These are phyloP conservation scores for Handroanthus guayacan DNA, from an alignment of 257 asterid genomes.

Conservation along the genomic window DNA sequence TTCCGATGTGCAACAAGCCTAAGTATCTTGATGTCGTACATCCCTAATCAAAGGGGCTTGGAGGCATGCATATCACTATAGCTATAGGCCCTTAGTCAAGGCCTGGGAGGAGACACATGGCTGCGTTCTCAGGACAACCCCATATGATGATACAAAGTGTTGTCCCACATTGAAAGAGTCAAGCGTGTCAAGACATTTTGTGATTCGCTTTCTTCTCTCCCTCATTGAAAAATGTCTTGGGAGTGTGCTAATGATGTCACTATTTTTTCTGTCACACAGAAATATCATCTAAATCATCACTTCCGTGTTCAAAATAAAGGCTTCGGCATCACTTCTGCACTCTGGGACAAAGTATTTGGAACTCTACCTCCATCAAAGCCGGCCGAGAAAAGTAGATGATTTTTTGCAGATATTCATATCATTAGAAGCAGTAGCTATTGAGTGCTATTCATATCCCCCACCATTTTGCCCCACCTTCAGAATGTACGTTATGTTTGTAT, in stretches of 20 bases:
- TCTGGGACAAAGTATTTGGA: constrained; percentile 91
- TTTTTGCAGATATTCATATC: background rate
- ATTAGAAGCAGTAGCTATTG: background rate
- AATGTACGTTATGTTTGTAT: constrained; percentile 2
- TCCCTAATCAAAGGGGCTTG: no score
- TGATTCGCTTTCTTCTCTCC: no score
- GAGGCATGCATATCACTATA: no score
- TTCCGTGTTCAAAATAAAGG: constrained; percentile 88
- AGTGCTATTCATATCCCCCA: constrained; percentile 11
- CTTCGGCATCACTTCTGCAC: constrained; percentile 84
- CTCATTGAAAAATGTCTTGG: no score
- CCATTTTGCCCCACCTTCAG: constrained; percentile 17
- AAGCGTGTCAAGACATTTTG: no score
- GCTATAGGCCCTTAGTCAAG: no score
- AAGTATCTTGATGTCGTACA: no score
- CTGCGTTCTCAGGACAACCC: no score
- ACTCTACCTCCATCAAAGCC: constrained; percentile 71
- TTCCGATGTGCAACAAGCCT: no score
- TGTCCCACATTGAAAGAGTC: no score
- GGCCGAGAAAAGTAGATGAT: constrained; percentile 58
- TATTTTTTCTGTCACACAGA: constrained; percentile 52
- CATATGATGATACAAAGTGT: no score
- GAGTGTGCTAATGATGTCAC: constrained; percentile 15
- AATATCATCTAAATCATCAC: constrained; percentile 90
- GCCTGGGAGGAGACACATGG: no score